A percentile compares a stretch with the other conserved stretches of the same genome.
phyloP scores from a whole-genome alignment of 306 rosid genomes.

The Geum urbanum region DNA sequence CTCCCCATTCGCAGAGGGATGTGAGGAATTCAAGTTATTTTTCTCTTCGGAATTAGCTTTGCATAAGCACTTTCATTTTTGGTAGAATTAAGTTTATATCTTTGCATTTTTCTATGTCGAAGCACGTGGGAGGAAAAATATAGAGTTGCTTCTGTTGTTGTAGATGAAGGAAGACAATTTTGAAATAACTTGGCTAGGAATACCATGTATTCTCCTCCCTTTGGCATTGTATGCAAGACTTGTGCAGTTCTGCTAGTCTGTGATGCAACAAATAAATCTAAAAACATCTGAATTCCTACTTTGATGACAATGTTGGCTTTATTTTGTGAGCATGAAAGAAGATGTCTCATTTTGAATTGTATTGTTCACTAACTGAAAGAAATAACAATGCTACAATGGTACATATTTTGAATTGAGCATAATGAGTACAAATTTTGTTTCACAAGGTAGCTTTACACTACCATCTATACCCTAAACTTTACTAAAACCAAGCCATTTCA shows the following conservation, averaged over 20 bases:
- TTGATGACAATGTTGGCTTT: background rate
- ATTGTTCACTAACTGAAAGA: too few species aligned
- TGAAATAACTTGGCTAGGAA: slow-evolving; percentile 44
- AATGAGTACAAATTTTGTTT: background rate
- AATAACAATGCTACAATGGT: too few species aligned
- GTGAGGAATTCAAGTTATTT: slow-evolving; percentile 16
- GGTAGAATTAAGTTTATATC: slow-evolving; percentile 33
- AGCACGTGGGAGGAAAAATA: slow-evolving; percentile 31
- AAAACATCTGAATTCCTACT: background rate
- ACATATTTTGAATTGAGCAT: too few species aligned
- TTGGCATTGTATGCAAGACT: slow-evolving; percentile 7
- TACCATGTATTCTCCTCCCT: slow-evolving; percentile 11
- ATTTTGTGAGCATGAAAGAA: background rate
- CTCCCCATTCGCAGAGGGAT: slow-evolving; percentile 26
- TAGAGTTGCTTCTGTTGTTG: slow-evolving; percentile 28
- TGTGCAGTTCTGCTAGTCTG: slow-evolving; percentile 1
- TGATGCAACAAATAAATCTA: slow-evolving; percentile 2
- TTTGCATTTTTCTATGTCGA: slow-evolving; percentile 23
- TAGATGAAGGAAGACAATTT: slow-evolving; percentile 39
- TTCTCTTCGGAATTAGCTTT: slow-evolving; percentile 25
- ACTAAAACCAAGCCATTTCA: slow-evolving; percentile 18
- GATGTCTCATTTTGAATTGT: background rate
- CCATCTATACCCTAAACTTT: too few species aligned
- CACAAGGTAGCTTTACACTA: background rate
- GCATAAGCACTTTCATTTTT: slow-evolving; percentile 41